A percentile compares a stretch with the other conserved stretches of the same genome.
phyloP scores from a whole-genome alignment of 768 basidiomycete genomes.

The Pulveroboletus sp. region DNA sequence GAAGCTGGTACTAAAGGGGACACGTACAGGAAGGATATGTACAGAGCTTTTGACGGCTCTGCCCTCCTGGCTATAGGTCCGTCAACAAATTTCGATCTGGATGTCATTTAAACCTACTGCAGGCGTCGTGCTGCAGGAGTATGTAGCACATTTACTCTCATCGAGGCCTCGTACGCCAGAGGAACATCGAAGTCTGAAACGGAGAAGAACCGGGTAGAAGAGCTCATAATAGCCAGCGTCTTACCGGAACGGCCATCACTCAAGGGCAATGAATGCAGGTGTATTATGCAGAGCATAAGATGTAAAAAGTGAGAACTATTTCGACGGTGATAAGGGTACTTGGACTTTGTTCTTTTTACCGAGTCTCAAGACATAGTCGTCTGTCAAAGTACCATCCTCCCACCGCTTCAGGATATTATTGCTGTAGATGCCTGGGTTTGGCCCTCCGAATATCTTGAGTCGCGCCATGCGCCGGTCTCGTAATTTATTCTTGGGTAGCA shows the following conservation, averaged over 20 bases:
- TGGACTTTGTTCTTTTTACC: slow-evolving; percentile 17
- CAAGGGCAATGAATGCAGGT: slow-evolving; percentile 3
- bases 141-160: slow-evolving; percentile 39
- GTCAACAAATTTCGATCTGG: slow-evolving; percentile 11
- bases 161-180: background rate
- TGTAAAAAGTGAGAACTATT: slow-evolving; percentile 8
- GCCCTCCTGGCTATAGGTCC: slow-evolving; percentile 68
- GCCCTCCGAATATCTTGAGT: slow-evolving; percentile 80
- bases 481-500: slow-evolving; percentile 98
- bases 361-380: slow-evolving; percentile 28
- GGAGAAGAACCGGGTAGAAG: slow-evolving; percentile 3
- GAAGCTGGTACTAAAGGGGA: slow-evolving; percentile 6
- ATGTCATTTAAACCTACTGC: background rate
- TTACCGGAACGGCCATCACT: background rate
- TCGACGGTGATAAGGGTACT: slow-evolving; percentile 1
- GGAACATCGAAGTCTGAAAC: slow-evolving; percentile 4
- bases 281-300: background rate
- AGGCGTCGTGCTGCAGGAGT: slow-evolving; percentile 71
- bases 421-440: slow-evolving; percentile 71
- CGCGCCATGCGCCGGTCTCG: slow-evolving; percentile 84
- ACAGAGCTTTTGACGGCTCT: slow-evolving; percentile 67
- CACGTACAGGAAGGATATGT: slow-evolving; percentile 52
- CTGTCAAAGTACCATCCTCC: slow-evolving; percentile 72
- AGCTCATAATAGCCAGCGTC: background rate
- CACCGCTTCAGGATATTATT: slow-evolving; percentile 77